Evolutionary conservation across 768 basidiomycete species (phyloP), one percentile per base, ranked within the genome.

Genomic region (Termitomyces sp.): DNA sequence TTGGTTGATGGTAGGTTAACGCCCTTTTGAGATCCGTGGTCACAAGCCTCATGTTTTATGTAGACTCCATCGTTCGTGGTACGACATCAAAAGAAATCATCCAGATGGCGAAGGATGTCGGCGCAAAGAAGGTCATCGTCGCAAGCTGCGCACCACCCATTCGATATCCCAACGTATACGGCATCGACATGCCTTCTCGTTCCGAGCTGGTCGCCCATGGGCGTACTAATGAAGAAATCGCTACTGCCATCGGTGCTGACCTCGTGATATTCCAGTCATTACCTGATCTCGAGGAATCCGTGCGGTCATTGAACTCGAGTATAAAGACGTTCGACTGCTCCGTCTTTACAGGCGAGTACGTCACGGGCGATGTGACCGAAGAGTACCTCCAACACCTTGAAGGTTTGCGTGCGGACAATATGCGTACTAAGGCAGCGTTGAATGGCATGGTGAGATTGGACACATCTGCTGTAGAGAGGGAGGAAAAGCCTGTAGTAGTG

Each of bases 141-240:
- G 97, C 97, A 1, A 96, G 94, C 51, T 98, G 97, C 67, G 93
- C 97, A 8, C 97, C 97, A 6, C 93, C 97, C 1, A 98, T 99
- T 65, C 84, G 92, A 28, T 83, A 85, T 69, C 88, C 94, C 5
- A 97, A 98, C 68, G 97, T 99, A 5, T 98, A 99, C 71, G 97
- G 97, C 20, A 99, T 99, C 68, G 97, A 99, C 75, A 99, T 98
- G 97, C 96, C 97, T 32, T 93, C 94, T 3, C 85, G 92, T n/a
- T 74, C 78, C 36, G 96, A 98, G 68, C 87, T 98, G 33, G 94
- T 98, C 52, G 96, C 94, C 0, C 77, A 94, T 69, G 82, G 79
- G 36, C 85, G 93, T 51, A 82, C 84, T 53, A 82, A 80, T 11
- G 77, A 81, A 24, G 81, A 86, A 59, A 87, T 98, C 60, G 89